Conservation (phyloP, 768 basidiomycete genomes). For the Calocera viscosa region DNA sequence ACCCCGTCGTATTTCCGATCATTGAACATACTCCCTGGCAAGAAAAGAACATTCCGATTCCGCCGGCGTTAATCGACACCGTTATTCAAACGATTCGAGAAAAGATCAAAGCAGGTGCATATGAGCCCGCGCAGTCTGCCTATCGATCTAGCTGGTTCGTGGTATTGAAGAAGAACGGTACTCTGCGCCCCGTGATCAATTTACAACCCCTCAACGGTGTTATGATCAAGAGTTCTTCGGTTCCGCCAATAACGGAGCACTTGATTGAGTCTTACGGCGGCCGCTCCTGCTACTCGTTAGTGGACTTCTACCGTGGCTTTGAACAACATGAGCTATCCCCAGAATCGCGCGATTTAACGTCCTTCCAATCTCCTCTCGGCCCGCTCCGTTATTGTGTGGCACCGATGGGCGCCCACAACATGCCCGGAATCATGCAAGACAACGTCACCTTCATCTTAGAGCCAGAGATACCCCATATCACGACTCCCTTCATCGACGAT, state of each 20-base stretch:
- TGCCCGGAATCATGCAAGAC: conserved; percentile 20
- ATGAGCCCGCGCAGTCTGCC: conserved; percentile 28
- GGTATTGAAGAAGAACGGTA: conserved; percentile 29
- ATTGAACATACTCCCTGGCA: conserved; percentile 30
- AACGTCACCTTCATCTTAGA: conserved; percentile 27
- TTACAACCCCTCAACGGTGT: conserved; percentile 22
- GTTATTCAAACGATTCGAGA: conserved; percentile 25
- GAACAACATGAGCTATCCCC: conserved; percentile 13
- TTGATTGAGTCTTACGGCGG: conserved; percentile 19
- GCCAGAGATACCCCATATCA: conserved; percentile 20
- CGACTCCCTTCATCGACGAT: conserved; percentile 27
- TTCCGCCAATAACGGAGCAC: conserved; percentile 17
- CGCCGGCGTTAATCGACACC: conserved; percentile 25
- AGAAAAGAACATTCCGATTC: conserved; percentile 19
- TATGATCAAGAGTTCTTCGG: conserved; percentile 17
- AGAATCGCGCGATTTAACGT: conserved; percentile 17
- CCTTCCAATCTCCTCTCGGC: conserved; percentile 16
- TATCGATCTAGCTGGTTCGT: conserved; percentile 33
- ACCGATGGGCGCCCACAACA: conserved; percentile 15
- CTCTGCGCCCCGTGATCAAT: conserved; percentile 20
- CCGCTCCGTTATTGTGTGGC: conserved; percentile 4
- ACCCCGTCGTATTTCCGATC: conserved; percentile 26
- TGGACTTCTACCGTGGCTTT: conserved; percentile 22
- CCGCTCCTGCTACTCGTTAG: conserved; percentile 20
- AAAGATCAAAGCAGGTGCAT: conserved; percentile 30